Conservation (phyloP, 2,329 filamentous ascomycete species). For the Sarocladium oryzae region DNA sequence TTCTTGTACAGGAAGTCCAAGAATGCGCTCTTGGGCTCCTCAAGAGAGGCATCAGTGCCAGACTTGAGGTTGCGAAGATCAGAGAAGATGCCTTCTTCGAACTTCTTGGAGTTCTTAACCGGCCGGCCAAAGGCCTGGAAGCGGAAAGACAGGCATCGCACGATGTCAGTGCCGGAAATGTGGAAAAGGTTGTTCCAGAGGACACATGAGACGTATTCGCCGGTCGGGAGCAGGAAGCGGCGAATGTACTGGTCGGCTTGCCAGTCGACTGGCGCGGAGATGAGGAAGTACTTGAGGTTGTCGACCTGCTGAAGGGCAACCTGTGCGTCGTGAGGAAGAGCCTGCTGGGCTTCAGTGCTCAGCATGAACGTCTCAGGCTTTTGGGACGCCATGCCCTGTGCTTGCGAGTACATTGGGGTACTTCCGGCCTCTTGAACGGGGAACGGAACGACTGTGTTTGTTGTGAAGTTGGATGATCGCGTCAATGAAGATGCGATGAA, state of each 20-base stretch:
- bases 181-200: slow-evolving; percentile 99
- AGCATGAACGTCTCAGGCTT: slow-evolving; percentile 99
- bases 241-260: slow-evolving; percentile 93
- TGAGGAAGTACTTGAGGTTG: slow-evolving; percentile 99
- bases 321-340: slow-evolving; percentile 90
- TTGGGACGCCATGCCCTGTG: slow-evolving; percentile 84
- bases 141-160: slow-evolving; percentile 93
- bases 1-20: slow-evolving; percentile 99
- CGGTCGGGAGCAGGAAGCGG: slow-evolving; percentile 88
- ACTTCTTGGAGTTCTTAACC: slow-evolving; percentile 99
- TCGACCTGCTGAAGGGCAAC: slow-evolving; percentile 97
- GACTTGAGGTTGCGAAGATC: slow-evolving; percentile 97
- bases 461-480: not conserved
- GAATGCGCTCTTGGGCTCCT: slow-evolving; percentile 98
- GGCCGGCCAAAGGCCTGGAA: slow-evolving; percentile 98
- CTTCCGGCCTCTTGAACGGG: not conserved
- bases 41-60: slow-evolving; percentile 92
- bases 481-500: not conserved
- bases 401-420: slow-evolving; percentile 66
- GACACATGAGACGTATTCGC: slow-evolving; percentile 98
- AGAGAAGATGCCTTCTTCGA: slow-evolving; percentile 98
- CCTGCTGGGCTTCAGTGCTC: slow-evolving; percentile 94
- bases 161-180: slow-evolving; percentile 97
- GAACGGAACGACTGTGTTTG: not conserved
- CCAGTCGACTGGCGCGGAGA: slow-evolving; percentile 98